Evolutionary conservation across 1,139 yeast genomes (phyloP), one percentile per base, ranked within the genome.

Genomic region (Magnusiomyces fungicola): DNA sequence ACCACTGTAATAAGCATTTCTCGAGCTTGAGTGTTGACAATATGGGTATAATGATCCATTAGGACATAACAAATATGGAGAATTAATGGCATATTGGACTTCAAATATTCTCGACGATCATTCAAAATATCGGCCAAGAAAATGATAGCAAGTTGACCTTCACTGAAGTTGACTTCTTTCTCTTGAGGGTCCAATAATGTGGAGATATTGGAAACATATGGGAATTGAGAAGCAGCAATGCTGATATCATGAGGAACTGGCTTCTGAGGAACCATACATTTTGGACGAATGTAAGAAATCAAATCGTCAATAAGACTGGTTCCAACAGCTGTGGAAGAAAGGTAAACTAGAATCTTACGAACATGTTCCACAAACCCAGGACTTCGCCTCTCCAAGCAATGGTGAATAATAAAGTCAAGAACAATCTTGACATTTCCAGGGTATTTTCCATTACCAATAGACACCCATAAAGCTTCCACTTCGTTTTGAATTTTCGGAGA

Each of bases 401-500:
- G 79, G 30, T 73, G 74, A 46, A 88, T 72, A 37, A 89, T 71
- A 60, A 80, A 92, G 44, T 82, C 86, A 58, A 87, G 67, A 19
- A 89, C 84, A 7, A 79, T 80, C 50, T 81, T 81, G 34, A 83
- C 82, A 60, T 92, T 90, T 10, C 73, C 75, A 10, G 80, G 74
- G 36, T 78, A 76, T n/a, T 73, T 71, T 3, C 83, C 83, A 49
- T 80, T 80, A 1, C 95, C 96, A 36, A 92, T 71, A 0, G 97
- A 94, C 3, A 86, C 88, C 99, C 99, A 94, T 36, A 92, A 67
- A 0, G 95, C 95, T 63, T 90, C 97, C 9, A 92, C 87, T 59
- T 89, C 97, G 58, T 83, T 83, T 45, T 87, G 86, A 58, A 87
- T 79, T 16, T 74, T 72, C 42, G 82, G 81, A 49, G 90, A 79